Percentiles rank a stretch among this genome's conserved stretches.
Evolutionary conservation across 768 basidiomycete genomes (phyloP).

Genomic region (Boletus rubescentipes): DNA sequence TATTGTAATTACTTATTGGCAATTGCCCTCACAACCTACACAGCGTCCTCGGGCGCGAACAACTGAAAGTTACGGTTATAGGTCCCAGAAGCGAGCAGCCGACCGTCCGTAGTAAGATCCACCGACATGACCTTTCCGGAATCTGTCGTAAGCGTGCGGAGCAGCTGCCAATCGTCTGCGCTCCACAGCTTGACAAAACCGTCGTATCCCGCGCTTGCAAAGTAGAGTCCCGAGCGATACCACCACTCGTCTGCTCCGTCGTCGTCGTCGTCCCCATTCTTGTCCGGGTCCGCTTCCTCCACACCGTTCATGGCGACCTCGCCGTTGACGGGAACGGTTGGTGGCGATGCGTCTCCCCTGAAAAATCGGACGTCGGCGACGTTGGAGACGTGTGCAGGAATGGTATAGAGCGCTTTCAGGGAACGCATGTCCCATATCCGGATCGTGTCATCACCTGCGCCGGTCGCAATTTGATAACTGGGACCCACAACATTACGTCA

Average conservation of each 20-base stretch:
- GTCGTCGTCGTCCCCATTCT: constrained; percentile 28
- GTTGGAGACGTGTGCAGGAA: constrained; percentile 93
- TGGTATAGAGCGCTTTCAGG: constrained; percentile 89
- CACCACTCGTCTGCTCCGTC: constrained; percentile 59
- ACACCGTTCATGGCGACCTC: constrained; percentile 52
- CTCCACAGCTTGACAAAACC: constrained; percentile 95
- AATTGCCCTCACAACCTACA: constrained; percentile 18
- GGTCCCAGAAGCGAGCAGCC: constrained; percentile 83
- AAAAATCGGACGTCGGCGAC: constrained; percentile 97
- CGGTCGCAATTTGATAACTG: constrained; percentile 97
- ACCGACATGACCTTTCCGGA: constrained; percentile 99
- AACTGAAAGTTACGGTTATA: constrained; percentile 95
- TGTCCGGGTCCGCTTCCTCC: constrained; percentile 37
- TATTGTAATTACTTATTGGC: constrained; percentile 22
- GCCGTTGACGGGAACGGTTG: constrained; percentile 41
- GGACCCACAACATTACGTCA: constrained; percentile 14
- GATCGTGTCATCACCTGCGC: constrained; percentile 95
- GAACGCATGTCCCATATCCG: constrained; percentile 98
- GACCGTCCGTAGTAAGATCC: constrained; percentile 82
- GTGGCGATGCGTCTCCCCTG: constrained; percentile 54
- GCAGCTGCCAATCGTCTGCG: constrained; percentile 95
- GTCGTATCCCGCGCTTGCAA: constrained; percentile 93
- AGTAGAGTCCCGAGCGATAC: constrained; percentile 87
- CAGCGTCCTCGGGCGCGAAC: constrained; percentile 73
- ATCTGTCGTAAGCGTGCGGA: constrained; percentile 87